Evolutionary conservation across 2,329 filamentous ascomycete species (phyloP).

Genomic region (Xylariaceae sp.): DNA sequence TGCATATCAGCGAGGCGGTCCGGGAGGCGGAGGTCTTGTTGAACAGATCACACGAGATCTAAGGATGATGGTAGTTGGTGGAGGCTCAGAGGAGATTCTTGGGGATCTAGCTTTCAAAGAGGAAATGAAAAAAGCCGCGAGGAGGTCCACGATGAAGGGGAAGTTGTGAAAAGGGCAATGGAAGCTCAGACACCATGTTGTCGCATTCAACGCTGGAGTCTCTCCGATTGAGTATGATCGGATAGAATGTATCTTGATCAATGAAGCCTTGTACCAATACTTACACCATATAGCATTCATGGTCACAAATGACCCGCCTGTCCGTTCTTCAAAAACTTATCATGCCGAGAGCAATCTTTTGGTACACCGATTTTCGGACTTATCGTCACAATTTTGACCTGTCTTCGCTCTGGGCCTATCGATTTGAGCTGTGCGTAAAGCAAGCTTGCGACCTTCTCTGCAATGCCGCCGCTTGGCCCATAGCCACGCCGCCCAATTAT

Average conservation of each 20-base stretch:
- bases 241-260: too few relatives aligned
- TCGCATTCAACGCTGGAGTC: too few relatives aligned
- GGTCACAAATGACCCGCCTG: too few relatives aligned
- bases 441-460: constrained; percentile 43
- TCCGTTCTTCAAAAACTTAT: too few relatives aligned
- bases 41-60: constrained; percentile 48
- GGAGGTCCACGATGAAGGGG: constrained; percentile 1
- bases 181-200: too few relatives aligned
- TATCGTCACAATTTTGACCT: constrained; percentile 6
- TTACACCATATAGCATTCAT: too few relatives aligned
- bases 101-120: constrained; percentile 43
- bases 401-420: not conserved
- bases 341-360: not conserved
- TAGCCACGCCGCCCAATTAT: constrained; percentile 58
- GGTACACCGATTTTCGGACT: too few relatives aligned
- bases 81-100: constrained; percentile 49
- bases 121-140: constrained; percentile 29
- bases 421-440: constrained; percentile 26
- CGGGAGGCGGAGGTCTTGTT: constrained; percentile 40
- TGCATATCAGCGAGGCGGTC: constrained; percentile 42
- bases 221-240: too few relatives aligned
- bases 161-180: not conserved
- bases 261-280: too few relatives aligned
- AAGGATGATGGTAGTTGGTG: constrained; percentile 47
- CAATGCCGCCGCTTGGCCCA: constrained; percentile 59